A percentile compares a stretch with the other conserved stretches of the same genome.
Conservation (phyloP, 148 eudicot species). For the Simmondsia chinensis region DNA sequence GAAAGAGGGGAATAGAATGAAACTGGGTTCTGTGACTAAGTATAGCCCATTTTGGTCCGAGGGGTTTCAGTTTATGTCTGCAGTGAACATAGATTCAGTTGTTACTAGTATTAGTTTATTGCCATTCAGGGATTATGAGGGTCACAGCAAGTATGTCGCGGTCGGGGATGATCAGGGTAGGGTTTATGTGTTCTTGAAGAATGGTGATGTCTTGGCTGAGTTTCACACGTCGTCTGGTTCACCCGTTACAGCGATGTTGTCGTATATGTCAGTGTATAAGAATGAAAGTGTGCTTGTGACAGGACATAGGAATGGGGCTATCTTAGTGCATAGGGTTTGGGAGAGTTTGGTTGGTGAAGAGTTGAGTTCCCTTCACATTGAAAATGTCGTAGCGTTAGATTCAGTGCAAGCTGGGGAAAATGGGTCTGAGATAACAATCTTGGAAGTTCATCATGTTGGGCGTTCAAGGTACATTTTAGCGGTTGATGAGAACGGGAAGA, state of each 20-base stretch:
- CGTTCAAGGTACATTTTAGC: constrained; percentile 71
- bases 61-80: constrained; percentile 73
- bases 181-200: constrained; percentile 46
- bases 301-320: constrained; percentile 64
- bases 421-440: constrained; percentile 32
- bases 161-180: constrained; percentile 74
- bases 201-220: constrained; percentile 63
- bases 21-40: constrained; percentile 40
- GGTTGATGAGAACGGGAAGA: constrained; percentile 43
- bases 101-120: constrained; percentile 61
- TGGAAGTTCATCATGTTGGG: constrained; percentile 83
- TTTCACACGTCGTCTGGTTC: constrained; percentile 39
- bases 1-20: constrained; percentile 16
- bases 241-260: constrained; percentile 54
- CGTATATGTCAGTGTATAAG: constrained; percentile 61
- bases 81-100: constrained; percentile 53
- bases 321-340: constrained; percentile 70
- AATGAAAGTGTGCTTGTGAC: constrained; percentile 74
- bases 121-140: constrained; percentile 73
- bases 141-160: constrained; percentile 66
- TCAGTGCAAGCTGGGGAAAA: constrained; percentile 16
- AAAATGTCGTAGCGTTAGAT: constrained; percentile 24
- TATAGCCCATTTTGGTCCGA: constrained; percentile 84
- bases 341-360: constrained; percentile 50
- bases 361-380: constrained; percentile 36